phyloP scores from a whole-genome alignment of 2,329 filamentous ascomycete genomes.

The Diaporthe sp. region DNA sequence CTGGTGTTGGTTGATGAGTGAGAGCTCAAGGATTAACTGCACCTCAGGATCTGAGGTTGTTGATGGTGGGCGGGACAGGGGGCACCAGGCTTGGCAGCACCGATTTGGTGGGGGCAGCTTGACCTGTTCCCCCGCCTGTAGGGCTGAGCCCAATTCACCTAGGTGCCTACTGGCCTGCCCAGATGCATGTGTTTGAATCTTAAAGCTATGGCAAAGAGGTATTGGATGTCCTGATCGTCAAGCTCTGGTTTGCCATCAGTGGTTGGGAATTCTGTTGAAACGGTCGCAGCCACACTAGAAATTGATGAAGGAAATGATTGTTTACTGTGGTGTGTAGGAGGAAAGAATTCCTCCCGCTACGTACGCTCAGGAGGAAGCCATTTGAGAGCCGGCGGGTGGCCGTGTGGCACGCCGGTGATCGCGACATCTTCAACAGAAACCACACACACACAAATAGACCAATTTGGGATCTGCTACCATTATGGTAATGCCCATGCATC shows the following conservation, averaged over 20 bases:
- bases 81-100: background rate
- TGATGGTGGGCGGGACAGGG: slow-evolving; percentile 1
- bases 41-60: background rate
- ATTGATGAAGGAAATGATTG: too few relatives aligned
- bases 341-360: too few relatives aligned
- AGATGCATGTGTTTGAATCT: background rate
- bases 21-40: background rate
- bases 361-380: too few relatives aligned
- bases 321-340: too few relatives aligned
- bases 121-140: background rate
- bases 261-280: too few relatives aligned
- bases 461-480: background rate
- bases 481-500: too few relatives aligned
- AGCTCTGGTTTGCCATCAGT: too few relatives aligned
- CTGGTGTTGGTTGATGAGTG: background rate
- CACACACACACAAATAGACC: background rate
- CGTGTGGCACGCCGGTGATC: too few relatives aligned
- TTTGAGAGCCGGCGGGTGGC: too few relatives aligned
- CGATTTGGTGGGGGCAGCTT: slow-evolving; percentile 6
- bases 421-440: background rate
- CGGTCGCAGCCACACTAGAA: too few relatives aligned
- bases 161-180: background rate
- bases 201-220: background rate
- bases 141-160: background rate
- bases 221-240: background rate